Evolutionary conservation across 192 early-diverging fungal genomes (phyloP).

Genomic region (Gryganskiella cystojenkinii): DNA sequence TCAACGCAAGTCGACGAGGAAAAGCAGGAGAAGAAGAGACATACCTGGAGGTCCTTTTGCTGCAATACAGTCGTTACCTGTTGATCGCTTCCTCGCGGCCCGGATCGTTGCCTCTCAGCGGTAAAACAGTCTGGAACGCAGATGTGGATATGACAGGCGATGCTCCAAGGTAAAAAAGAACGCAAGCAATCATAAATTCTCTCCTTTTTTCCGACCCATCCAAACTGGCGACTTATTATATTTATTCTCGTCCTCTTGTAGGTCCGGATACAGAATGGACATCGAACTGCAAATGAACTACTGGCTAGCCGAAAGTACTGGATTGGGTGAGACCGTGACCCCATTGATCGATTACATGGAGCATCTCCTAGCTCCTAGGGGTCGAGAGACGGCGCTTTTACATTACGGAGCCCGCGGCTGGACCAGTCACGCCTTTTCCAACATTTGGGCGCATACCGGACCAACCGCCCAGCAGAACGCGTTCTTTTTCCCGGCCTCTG

Average conservation of each 20-base stretch:
- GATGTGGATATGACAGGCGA: not conserved
- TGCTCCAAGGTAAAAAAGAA: conserved; percentile 11
- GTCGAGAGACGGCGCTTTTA: conserved; percentile 42
- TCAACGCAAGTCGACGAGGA: not conserved
- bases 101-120: conserved; percentile 45
- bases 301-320: conserved; percentile 47
- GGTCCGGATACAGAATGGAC: conserved; percentile 38
- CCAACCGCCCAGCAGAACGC: conserved; percentile 23
- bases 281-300: conserved; percentile 50
- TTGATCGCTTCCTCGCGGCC: conserved; percentile 39
- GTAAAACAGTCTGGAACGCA: conserved; percentile 11
- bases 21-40: conserved; percentile 5
- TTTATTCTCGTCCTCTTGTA: not conserved
- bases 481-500: conserved; percentile 43
- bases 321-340: conserved; percentile 38
- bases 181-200: too few relatives aligned
- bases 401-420: conserved; percentile 45
- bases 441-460: conserved; percentile 53
- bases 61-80: conserved; percentile 44
- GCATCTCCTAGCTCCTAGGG: conserved; percentile 32
- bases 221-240: not conserved
- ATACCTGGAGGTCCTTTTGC: conserved; percentile 31
- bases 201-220: not conserved
- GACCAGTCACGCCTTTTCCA: conserved; percentile 35
- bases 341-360: conserved; percentile 53